phyloP scores from a whole-genome alignment of 108 stramenopile species.

The Discostella pseudostelligera region DNA sequence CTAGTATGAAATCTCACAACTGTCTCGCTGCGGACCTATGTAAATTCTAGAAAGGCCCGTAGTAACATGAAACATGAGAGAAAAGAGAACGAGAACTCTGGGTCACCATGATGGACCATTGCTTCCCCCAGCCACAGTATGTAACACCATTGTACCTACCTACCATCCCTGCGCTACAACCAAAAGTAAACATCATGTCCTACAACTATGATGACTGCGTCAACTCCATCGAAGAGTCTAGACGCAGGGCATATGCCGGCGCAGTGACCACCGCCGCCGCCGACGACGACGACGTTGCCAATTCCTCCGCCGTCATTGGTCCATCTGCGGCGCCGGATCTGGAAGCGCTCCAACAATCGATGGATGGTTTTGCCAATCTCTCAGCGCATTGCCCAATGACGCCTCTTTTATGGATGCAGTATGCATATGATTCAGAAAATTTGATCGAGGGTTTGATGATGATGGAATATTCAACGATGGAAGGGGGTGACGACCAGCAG shows the following conservation, averaged over 20 bases:
- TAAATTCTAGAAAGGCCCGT: too few relatives aligned
- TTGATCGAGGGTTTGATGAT: slow-evolving; percentile 43
- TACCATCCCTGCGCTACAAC: not conserved
- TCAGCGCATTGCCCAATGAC: slow-evolving; percentile 82
- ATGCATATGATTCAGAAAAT: slow-evolving; percentile 59
- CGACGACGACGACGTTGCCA: too few relatives aligned
- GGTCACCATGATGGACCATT: too few relatives aligned
- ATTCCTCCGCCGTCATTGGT: not conserved
- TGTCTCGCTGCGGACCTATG: too few relatives aligned
- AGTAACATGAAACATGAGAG: too few relatives aligned
- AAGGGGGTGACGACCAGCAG: slow-evolving; percentile 8
- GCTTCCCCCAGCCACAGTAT: too few relatives aligned
- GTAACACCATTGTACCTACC: not conserved
- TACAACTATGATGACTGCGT: slow-evolving; percentile 54
- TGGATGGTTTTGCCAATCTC: slow-evolving; percentile 46
- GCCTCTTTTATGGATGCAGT: slow-evolving; percentile 87
- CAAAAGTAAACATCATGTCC: slow-evolving; percentile 21
- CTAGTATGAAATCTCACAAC: too few relatives aligned
- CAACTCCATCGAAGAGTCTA: slow-evolving; percentile 36
- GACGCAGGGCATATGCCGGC: slow-evolving; percentile 27
- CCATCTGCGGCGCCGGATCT: slow-evolving; percentile 29
- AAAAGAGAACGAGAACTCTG: too few relatives aligned
- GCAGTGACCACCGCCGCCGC: slow-evolving; percentile 1
- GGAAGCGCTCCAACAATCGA: slow-evolving; percentile 47
- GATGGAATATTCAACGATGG: slow-evolving; percentile 10